phyloP scores from a whole-genome alignment of 2,329 filamentous ascomycete genomes.

The Tolypocladium ophioglossoides region DNA sequence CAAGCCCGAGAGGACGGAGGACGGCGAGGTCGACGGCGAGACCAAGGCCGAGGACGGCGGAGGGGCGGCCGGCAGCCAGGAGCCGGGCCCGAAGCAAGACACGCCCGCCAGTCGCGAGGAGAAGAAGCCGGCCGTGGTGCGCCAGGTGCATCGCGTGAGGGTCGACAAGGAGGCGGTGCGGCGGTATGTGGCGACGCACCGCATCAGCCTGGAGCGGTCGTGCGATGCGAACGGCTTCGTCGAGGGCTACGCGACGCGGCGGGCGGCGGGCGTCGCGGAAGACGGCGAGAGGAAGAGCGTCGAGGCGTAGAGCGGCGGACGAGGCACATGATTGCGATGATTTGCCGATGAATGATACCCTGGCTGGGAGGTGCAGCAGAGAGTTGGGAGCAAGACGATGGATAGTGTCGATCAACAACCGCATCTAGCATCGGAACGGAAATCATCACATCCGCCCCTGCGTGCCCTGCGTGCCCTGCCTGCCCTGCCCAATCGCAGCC shows the following conservation, averaged over 20 bases:
- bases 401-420: neutral
- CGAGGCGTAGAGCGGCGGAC: slow-evolving; percentile 1
- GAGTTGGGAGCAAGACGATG: neutral
- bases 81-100: slow-evolving; percentile 5
- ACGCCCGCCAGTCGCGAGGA: slow-evolving; percentile 14
- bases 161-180: slow-evolving; percentile 48
- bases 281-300: slow-evolving; percentile 16
- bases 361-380: neutral
- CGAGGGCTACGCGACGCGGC: slow-evolving; percentile 49
- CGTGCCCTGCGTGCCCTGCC: too few species aligned
- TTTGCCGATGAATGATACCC: neutral
- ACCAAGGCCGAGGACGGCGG: neutral
- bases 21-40: slow-evolving; percentile 11
- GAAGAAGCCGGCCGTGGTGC: slow-evolving; percentile 8
- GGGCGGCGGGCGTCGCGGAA: slow-evolving; percentile 20
- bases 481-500: neutral
- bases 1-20: slow-evolving; percentile 17
- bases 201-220: slow-evolving; percentile 51
- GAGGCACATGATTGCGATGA: neutral
- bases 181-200: slow-evolving; percentile 54
- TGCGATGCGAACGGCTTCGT: slow-evolving; percentile 69
- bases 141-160: slow-evolving; percentile 33
- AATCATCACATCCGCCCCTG: too few species aligned
- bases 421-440: too few species aligned
- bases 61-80: slow-evolving; percentile 6